These are phyloP conservation scores for Calonectria crousiana DNA, from an alignment of 2,329 filamentous ascomycete genomes.

Conservation along the genomic window DNA sequence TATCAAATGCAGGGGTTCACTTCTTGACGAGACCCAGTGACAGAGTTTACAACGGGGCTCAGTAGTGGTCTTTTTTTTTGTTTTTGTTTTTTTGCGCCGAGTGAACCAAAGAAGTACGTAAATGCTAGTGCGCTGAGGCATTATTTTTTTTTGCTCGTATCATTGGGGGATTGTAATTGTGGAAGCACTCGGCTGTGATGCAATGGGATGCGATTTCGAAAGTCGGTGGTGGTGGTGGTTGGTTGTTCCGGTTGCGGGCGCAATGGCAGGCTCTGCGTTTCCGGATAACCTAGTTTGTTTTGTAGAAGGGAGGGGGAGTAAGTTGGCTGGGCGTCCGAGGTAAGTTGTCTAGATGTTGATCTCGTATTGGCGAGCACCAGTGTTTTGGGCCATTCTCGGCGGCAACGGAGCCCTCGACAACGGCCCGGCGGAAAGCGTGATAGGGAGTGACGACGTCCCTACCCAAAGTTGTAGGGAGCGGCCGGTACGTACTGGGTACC, in stretches of 20 bases:
- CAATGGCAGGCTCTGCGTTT: not conserved
- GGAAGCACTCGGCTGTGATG: not conserved
- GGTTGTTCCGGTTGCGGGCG: not conserved
- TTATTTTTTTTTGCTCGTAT: not conserved
- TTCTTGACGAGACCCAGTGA: not conserved
- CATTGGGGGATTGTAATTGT: not conserved
- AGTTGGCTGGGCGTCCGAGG: not conserved
- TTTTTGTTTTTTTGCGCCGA: not conserved
- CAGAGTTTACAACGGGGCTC: conserved; percentile 8
- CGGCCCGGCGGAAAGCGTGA: conserved; percentile 10
- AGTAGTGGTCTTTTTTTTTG: not conserved
- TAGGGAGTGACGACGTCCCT: not conserved
- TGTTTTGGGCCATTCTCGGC: not conserved
- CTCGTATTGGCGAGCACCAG: not conserved
- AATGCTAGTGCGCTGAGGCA: not conserved
- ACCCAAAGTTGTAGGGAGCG: not conserved
- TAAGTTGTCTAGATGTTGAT: not conserved
- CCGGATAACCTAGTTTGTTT: not conserved
- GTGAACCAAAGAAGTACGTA: not conserved
- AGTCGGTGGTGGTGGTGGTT: not conserved
- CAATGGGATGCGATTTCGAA: not conserved
- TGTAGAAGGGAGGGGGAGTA: not conserved
- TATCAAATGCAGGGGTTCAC: not conserved
- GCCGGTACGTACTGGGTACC: conserved; percentile 15
- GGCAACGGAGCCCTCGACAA: not conserved